Evolutionary conservation across 1,284 basidiomycete species (phyloP).

Genomic region (Ganoderma boninense): DNA sequence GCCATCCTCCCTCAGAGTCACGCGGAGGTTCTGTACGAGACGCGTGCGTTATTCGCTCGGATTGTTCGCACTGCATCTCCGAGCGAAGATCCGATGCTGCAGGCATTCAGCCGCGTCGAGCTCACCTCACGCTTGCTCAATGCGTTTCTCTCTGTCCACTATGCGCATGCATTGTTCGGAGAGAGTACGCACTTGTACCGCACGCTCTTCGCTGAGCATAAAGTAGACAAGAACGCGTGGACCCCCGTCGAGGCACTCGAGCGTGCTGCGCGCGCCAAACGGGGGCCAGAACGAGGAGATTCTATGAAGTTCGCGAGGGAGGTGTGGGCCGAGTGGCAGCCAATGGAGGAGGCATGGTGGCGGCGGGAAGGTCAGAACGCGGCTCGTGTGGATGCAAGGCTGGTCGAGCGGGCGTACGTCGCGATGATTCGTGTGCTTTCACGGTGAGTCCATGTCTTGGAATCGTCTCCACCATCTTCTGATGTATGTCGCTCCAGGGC

Average conservation of each 20-base stretch:
- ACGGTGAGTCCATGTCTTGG: slow-evolving; percentile 54
- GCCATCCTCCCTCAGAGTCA: slow-evolving; percentile 79
- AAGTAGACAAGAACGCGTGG: slow-evolving; percentile 58
- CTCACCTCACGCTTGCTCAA: slow-evolving; percentile 77
- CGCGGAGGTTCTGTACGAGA: slow-evolving; percentile 80
- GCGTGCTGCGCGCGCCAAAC: slow-evolving; percentile 59
- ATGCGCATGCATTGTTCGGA: slow-evolving; percentile 66
- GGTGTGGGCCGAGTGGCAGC: slow-evolving; percentile 66
- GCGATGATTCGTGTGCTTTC: slow-evolving; percentile 71
- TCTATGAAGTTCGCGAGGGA: slow-evolving; percentile 61
- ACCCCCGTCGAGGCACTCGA: slow-evolving; percentile 76
- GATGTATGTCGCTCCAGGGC: slow-evolving; percentile 47
- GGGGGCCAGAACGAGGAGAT: slow-evolving; percentile 52
- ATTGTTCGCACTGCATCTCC: slow-evolving; percentile 50
- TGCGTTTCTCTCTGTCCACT: slow-evolving; percentile 84
- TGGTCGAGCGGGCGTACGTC: slow-evolving; percentile 70
- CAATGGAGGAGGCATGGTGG: slow-evolving; percentile 48
- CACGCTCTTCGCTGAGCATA: slow-evolving; percentile 53
- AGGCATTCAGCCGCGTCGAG: slow-evolving; percentile 64
- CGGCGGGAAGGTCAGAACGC: slow-evolving; percentile 24
- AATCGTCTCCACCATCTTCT: slow-evolving; percentile 8
- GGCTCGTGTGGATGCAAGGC: slow-evolving; percentile 50
- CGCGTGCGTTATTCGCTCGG: slow-evolving; percentile 71
- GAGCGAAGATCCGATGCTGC: slow-evolving; percentile 32
- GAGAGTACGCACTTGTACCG: slow-evolving; percentile 56